Percentiles rank a stretch among this genome's conserved stretches.
Conservation (phyloP, 768 basidiomycete genomes). For the Panellus pusillus region DNA sequence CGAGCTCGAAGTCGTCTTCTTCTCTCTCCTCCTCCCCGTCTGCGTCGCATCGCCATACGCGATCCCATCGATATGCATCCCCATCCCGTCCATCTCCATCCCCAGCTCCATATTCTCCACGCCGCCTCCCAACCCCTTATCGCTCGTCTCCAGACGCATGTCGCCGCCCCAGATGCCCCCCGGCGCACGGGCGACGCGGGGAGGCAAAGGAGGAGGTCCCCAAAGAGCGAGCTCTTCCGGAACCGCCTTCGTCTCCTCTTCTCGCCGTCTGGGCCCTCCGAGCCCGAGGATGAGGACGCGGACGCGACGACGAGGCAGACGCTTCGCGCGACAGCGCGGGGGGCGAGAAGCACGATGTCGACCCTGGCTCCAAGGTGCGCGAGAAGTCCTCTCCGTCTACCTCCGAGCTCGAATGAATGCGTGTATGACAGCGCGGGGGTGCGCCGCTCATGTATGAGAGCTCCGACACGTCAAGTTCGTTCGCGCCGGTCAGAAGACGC, state of each 20-base stretch:
- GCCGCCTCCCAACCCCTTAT: not conserved
- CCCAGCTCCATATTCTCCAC: not conserved
- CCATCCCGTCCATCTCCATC: not conserved
- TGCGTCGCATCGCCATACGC: too few relatives aligned
- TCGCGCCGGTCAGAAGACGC: too few relatives aligned
- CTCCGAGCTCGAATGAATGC: constrained; percentile 5
- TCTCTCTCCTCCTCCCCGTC: too few relatives aligned
- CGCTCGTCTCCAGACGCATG: not conserved
- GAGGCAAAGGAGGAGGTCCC: constrained; percentile 15
- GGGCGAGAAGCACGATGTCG: constrained; percentile 32
- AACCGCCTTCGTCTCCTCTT: constrained; percentile 1
- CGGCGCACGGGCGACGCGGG: constrained; percentile 6
- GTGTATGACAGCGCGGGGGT: constrained; percentile 35
- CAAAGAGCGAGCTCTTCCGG: constrained; percentile 17
- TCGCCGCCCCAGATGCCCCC: not conserved
- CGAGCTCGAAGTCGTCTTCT: too few relatives aligned
- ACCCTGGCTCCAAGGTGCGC: not conserved
- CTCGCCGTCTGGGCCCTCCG: not conserved
- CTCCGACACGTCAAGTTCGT: not conserved
- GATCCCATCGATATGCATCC: not conserved
- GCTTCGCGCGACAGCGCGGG: constrained; percentile 44
- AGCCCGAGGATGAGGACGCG: constrained; percentile 31
- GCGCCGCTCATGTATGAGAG: constrained; percentile 22
- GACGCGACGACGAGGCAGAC: constrained; percentile 28
- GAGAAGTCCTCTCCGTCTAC: constrained; percentile 11